Base-by-base conservation (phyloP, 331 rosid species). In the Quercus lobata region DNA sequence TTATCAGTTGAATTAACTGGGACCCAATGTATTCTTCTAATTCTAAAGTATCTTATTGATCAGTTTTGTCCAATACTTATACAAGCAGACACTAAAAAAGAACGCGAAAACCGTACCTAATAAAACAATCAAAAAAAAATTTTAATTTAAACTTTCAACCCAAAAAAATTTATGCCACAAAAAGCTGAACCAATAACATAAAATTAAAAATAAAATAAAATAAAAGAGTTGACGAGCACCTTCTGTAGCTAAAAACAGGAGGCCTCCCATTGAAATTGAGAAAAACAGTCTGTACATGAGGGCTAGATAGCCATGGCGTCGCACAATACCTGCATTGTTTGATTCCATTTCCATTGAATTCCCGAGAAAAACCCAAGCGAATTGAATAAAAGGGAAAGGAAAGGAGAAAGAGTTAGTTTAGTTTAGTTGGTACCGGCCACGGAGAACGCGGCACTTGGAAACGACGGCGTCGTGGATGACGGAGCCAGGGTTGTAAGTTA, bases 221-320 rank as follows among this genome's bases (percentile, higher is more conserved):
- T 7, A 15, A 49, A 54, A 71, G 46, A 8, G 12, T 41, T 41
- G 46, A 75, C 8, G 18, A 19, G 49, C 44, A 90, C 98, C 98
- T 93, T 79, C 52, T 82, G 85, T 93, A 91, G 75, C 82, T 88
- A 85, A 91, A 91, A 73, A 22, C 52, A 0, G 99, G 98, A 77
- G 97, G 87, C 56, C 85, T 85, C 7, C 96, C 97, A 58, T 87
- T 77, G 83, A 91, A 82, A 84, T 83, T 83, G 65, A 96, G 84
- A 72, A 93, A 96, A 41, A 77, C 83, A 27, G 98, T 96, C 87
- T 96, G 98, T 35, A 96, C 2, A 79, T 96, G 98, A 72, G 98
- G 98, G 76, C 94, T 93, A 0, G 92, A 84, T 22, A 93, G 92
- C 99, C 99, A 93, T 6, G 94, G 96, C 46, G 99, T 91, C 5